phyloP scores from a whole-genome alignment of 805 yeast species.

The Yarrowia keelungensis region DNA sequence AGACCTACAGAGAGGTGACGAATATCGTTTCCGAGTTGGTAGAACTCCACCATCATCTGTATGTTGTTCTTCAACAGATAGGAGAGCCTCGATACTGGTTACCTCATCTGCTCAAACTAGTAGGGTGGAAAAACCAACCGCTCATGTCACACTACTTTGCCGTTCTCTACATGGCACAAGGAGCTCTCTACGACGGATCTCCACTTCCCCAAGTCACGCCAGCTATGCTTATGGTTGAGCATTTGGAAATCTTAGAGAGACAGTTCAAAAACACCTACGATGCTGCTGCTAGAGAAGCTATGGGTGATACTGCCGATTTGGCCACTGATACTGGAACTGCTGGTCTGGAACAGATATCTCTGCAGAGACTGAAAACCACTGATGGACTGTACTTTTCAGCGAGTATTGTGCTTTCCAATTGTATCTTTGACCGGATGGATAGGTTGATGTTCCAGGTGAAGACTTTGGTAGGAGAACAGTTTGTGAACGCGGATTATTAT shows the following conservation, averaged over 20 bases:
- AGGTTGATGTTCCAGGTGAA: slow-evolving; percentile 47
- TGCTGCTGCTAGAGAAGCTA: not conserved
- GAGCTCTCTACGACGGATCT: slow-evolving; percentile 46
- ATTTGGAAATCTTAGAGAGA: slow-evolving; percentile 31
- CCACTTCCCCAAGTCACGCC: slow-evolving; percentile 50
- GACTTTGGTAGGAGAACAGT: slow-evolving; percentile 51
- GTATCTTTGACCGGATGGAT: slow-evolving; percentile 49
- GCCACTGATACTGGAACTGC: not conserved
- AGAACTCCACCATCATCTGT: slow-evolving; percentile 45
- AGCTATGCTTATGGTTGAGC: slow-evolving; percentile 44
- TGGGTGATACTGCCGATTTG: slow-evolving; percentile 6
- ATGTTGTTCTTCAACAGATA: slow-evolving; percentile 45
- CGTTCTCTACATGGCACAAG: slow-evolving; percentile 48
- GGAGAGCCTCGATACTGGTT: slow-evolving; percentile 44
- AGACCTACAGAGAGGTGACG: slow-evolving; percentile 47
- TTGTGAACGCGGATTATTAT: slow-evolving; percentile 44
- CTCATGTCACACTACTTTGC: slow-evolving; percentile 47
- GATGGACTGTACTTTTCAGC: slow-evolving; percentile 45
- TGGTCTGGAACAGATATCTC: not conserved
- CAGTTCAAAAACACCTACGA: slow-evolving; percentile 3
- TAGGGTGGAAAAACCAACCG: slow-evolving; percentile 48
- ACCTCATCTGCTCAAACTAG: slow-evolving; percentile 42
- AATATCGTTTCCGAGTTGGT: slow-evolving; percentile 45
- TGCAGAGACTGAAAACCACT: slow-evolving; percentile 37
- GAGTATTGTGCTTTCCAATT: slow-evolving; percentile 45